Percentiles rank a stretch among this genome's conserved stretches.
Evolutionary conservation across 73 alveolate species (phyloP).

Genomic region (Paramecium octaurelia): DNA sequence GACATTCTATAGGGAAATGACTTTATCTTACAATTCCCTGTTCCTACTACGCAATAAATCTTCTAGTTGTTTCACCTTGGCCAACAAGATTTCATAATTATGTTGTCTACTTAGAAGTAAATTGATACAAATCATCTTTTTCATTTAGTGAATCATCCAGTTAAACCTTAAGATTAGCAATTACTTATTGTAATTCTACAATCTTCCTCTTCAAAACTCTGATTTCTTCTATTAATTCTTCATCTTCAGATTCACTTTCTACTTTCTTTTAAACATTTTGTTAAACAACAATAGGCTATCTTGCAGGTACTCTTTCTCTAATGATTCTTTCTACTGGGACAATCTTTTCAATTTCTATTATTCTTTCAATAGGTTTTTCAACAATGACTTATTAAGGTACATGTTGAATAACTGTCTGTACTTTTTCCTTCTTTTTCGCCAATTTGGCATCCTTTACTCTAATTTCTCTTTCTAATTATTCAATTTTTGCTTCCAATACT

Average conservation of each 20-base stretch:
- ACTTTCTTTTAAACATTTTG: not conserved
- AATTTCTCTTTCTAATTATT: constrained; percentile 16
- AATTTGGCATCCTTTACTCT: not conserved
- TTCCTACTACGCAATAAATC: constrained; percentile 22
- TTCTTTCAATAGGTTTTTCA: constrained; percentile 39
- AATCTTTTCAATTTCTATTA: constrained; percentile 41
- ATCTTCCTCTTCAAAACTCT: not conserved
- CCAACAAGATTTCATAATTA: not conserved
- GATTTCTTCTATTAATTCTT: constrained; percentile 4
- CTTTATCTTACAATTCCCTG: constrained; percentile 25
- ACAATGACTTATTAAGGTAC: constrained; percentile 41
- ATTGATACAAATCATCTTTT: constrained; percentile 8
- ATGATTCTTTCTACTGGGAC: constrained; percentile 36
- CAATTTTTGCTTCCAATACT: not conserved
- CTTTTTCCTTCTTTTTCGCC: constrained; percentile 26
- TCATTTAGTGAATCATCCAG: not conserved
- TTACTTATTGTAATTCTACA: not conserved
- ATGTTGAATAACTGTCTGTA: not conserved
- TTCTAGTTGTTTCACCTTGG: constrained; percentile 16
- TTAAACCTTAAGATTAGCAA: not conserved
- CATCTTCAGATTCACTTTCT: constrained; percentile 29
- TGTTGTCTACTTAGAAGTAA: not conserved
- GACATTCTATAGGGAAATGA: not conserved
- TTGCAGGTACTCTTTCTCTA: constrained; percentile 37
- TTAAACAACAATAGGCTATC: constrained; percentile 35